Evolutionary conservation across 2,329 filamentous ascomycete genomes (phyloP), one percentile per base, ranked within the genome.

Genomic region (Apiospora phragmitis): DNA sequence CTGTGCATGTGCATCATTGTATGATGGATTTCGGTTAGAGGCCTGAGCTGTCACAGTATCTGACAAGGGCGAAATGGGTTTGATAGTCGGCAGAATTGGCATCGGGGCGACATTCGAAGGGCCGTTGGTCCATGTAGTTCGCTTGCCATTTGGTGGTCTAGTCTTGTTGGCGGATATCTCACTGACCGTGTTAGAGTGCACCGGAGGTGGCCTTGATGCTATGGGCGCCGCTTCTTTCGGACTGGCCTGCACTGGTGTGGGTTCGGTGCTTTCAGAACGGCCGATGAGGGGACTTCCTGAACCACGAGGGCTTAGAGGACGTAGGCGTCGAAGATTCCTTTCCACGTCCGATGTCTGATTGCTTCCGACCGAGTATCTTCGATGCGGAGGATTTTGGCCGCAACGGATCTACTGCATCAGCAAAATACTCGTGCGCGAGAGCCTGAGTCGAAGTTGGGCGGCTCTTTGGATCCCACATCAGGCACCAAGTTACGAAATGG

Each of bases 391-490:
- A 97, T 84, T 95, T 97, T n/a, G 95, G 94, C 70, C 95, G 87
- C 69, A 98, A 84, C 18, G 96, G 96, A 80, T 99, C 96, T 68
- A 97, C 90, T 1, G 96, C 96, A 83, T 98, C 96, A 43, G 88
- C 82, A 77, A 99, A 99, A 82, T 97, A 99, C 75, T 98, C 95
- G 80, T 99, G 96, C 49, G 93, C 93, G 74, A 99, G 84, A n/a
- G 96, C 95, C 81, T 99, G 95, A 0, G 92, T 91, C 1, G 95
- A 98, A 4, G 95, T 98, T 62, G 96, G 96, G 72, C 96, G 89
- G 78, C 86, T 91, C 84, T 95, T 97, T 14, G 96, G 96, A 81
- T 99, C 96, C 96, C 96, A 99, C 93, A 98, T 96, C 75, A 99
- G 83, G 82, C 96, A 99, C 94, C 94, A 98, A 21, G 96, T 99